These are phyloP conservation scores for Didymella exigua DNA, from an alignment of 2,329 filamentous ascomycete genomes.

Conservation along the genomic window DNA sequence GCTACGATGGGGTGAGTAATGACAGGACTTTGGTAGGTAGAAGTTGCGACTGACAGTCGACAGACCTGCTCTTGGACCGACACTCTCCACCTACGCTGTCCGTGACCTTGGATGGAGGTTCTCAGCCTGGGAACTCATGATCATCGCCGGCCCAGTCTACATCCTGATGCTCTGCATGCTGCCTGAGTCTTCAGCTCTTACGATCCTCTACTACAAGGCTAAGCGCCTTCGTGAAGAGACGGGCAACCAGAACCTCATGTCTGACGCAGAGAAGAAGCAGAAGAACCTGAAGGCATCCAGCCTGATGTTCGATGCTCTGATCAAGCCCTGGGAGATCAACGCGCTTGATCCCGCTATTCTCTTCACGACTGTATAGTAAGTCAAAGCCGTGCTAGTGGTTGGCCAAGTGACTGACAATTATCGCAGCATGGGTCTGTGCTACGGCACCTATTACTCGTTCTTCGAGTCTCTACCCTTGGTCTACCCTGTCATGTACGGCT, in stretches of 20 bases:
- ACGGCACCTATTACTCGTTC: conserved; percentile 75
- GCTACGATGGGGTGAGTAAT: conserved; percentile 53
- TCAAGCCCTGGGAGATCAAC: conserved; percentile 81
- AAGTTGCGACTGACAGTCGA: neutral
- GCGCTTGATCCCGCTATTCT: conserved; percentile 83
- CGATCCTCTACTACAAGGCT: conserved; percentile 63
- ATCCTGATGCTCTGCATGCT: conserved; percentile 79
- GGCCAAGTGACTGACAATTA: neutral
- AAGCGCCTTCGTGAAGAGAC: conserved; percentile 72
- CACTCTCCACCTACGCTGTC: conserved; percentile 75
- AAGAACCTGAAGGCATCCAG: conserved; percentile 40
- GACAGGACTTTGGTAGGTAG: accelerated
- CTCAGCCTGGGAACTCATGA: conserved; percentile 84
- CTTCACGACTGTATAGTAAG: conserved; percentile 72
- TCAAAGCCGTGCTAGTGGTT: neutral
- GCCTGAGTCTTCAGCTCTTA: conserved; percentile 81
- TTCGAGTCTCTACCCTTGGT: conserved; percentile 68
- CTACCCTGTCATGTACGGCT: conserved; percentile 78
- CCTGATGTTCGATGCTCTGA: conserved; percentile 60
- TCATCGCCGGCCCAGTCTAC: conserved; percentile 73
- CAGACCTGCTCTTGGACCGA: conserved; percentile 62
- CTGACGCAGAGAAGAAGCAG: conserved; percentile 77
- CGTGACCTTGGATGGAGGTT: conserved; percentile 76
- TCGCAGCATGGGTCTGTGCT: conserved; percentile 71
- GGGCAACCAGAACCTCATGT: conserved; percentile 69